Base-by-base conservation (phyloP, 495 filamentous ascomycete genomes). In the Elaphomyces granulatus region DNA sequence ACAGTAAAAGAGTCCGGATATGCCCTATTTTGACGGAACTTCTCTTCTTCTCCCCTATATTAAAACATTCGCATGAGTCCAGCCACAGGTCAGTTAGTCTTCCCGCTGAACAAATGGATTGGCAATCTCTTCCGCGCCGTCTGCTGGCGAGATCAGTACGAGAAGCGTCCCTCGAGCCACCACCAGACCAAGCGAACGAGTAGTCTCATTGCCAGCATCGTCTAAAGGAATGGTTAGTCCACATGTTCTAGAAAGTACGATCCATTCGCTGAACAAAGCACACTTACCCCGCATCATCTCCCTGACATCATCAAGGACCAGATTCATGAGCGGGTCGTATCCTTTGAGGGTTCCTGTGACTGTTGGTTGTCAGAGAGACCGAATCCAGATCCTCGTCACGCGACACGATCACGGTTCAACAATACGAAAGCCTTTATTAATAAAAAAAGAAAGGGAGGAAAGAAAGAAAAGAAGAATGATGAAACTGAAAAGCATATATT, bases 311-410 rank as follows among this genome's bases (percentile, higher is more conserved):
- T 96, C 92, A 37, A 98, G 67, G 15, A 98, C 90, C 39, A 98
- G 65, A 58, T 96, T 98, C 88, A 96, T 95, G 26, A 98, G 68
- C 49, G 88, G 87, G 51, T 98, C 90, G 50, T 85, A 94, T 35
- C 90, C 90, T 54, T 96, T 98, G 8, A 98, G 71, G 3, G 72
- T 80, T 35, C 90, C 90, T 8, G 72, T 77, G 8, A 94, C 90
- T 95, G 53, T 41, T 28, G 12, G 23, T n/a, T n/a, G n/a, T n/a
- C n/a, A n/a, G n/a, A n/a, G n/a, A n/a, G n/a, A n/a, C n/a, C n/a
- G n/a, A n/a, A n/a, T n/a, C n/a, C n/a, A n/a, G n/a, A n/a, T n/a
- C n/a, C n/a, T n/a, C n/a, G n/a, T n/a, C n/a, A n/a, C n/a, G n/a
- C n/a, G n/a, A n/a, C n/a, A n/a, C n/a, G n/a, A n/a, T n/a, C n/a